Conservation (phyloP, 1,284 basidiomycete genomes). For the Heterobasidion occidentale region DNA sequence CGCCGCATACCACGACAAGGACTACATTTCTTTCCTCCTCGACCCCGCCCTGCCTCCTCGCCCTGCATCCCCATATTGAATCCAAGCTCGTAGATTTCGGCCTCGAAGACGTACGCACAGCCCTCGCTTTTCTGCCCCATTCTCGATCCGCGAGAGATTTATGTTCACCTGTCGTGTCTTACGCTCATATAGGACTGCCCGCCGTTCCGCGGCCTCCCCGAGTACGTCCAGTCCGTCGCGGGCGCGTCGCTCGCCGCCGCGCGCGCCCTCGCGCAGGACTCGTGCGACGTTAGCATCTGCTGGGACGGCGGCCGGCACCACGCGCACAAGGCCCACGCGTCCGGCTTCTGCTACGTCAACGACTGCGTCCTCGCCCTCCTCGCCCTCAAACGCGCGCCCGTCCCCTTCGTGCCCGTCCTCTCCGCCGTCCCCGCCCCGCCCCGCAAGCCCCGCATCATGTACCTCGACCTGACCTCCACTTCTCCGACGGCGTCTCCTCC, state of each 20-base stretch:
- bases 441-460: constrained; percentile 67
- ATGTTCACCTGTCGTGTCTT: too few relatives aligned
- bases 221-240: constrained; percentile 67
- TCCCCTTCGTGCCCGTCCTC: constrained; percentile 7
- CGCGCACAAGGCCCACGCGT: constrained; percentile 63
- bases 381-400: constrained; percentile 35
- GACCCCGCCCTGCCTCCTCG: constrained; percentile 26
- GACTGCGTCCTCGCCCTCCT: constrained; percentile 82
- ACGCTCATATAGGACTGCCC: too few relatives aligned
- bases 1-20: constrained; percentile 44
- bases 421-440: constrained; percentile 1
- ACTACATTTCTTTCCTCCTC: constrained; percentile 47
- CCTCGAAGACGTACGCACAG: constrained; percentile 51
- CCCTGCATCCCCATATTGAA: too few relatives aligned
- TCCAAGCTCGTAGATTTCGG: constrained; percentile 39
- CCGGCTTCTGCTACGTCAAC: constrained; percentile 92
- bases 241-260: constrained; percentile 75
- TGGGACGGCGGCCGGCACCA: constrained; percentile 90
- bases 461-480: constrained; percentile 93
- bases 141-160: too few relatives aligned
- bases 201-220: constrained; percentile 57
- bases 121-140: too few relatives aligned
- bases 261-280: constrained; percentile 44
- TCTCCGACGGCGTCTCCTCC: constrained; percentile 80
- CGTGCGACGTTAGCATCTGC: constrained; percentile 60